Percentiles rank a stretch among this genome's conserved stretches.
These are phyloP conservation scores for Trypethelium eluteriae DNA, from an alignment of 495 filamentous ascomycete species.

Conservation along the genomic window DNA sequence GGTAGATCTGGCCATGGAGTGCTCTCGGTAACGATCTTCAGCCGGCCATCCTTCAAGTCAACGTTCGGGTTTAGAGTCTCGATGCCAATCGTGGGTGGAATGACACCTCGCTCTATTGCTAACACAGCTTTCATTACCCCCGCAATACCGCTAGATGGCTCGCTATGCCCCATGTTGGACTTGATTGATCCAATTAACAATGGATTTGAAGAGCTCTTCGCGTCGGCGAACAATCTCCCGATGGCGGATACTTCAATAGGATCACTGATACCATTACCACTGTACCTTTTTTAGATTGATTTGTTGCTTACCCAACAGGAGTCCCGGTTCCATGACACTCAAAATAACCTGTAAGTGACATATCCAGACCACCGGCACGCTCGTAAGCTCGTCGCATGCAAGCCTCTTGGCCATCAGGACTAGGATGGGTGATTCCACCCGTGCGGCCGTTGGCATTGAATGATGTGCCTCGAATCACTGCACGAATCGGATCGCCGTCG, in stretches of 20 bases:
- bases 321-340: slow-evolving; percentile 22
- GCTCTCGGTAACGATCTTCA: background rate
- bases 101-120: slow-evolving; percentile 49
- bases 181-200: slow-evolving; percentile 8
- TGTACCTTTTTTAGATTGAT: no score
- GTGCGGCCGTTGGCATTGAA: slow-evolving; percentile 17
- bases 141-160: slow-evolving; percentile 50
- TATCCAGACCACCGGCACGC: slow-evolving; percentile 5
- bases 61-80: slow-evolving; percentile 39
- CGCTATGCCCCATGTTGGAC: slow-evolving; percentile 39
- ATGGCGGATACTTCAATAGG: slow-evolving; percentile 6
- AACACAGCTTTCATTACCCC: slow-evolving; percentile 52
- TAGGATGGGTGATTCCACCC: slow-evolving; percentile 13
- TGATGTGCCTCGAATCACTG: no score
- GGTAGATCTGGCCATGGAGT: background rate
- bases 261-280: no score
- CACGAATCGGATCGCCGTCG: no score
- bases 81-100: slow-evolving; percentile 41
- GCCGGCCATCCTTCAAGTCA: slow-evolving; percentile 38
- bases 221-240: background rate
- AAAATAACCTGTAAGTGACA: no score
- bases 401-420: slow-evolving; percentile 5
- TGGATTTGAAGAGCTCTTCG: background rate
- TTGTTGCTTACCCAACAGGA: no score
- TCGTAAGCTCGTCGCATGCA: slow-evolving; percentile 15